Evolutionary conservation across 2,329 filamentous ascomycete species (phyloP).

Genomic region (Aureobasidium sp.): DNA sequence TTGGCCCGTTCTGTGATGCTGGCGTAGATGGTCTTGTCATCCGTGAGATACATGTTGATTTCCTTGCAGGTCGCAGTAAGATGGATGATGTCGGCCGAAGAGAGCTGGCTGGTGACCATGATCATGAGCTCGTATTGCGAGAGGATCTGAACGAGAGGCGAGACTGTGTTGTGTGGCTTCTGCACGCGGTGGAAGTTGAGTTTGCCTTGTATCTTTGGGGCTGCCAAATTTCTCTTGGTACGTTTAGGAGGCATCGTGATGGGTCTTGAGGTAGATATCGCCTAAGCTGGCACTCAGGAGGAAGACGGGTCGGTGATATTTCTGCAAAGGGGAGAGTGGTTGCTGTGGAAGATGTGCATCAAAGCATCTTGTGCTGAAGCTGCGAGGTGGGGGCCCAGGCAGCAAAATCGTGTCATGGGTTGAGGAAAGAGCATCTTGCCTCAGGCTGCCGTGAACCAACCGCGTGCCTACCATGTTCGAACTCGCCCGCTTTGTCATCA

Average conservation of each 20-base stretch:
- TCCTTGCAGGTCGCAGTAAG: conserved; percentile 17
- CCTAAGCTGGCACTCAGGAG: not conserved
- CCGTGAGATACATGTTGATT: conserved; percentile 12
- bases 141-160: not conserved
- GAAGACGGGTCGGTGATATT: not conserved
- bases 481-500: not conserved
- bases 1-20: not conserved
- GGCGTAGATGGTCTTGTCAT: not conserved
- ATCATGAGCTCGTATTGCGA: conserved; percentile 9
- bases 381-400: not conserved
- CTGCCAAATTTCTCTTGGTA: not conserved
- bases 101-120: conserved; percentile 9
- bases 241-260: not conserved
- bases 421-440: not conserved
- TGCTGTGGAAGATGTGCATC: not conserved
- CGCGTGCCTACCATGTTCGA: not conserved
- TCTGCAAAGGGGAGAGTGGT: not conserved
- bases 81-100: conserved; percentile 17
- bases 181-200: not conserved
- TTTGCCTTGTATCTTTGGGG: not conserved
- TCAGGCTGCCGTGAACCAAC: conserved; percentile 1
- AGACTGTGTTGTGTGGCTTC: not conserved
- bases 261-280: not conserved
- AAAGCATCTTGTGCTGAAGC: not conserved
- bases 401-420: not conserved